A percentile compares a stretch with the other conserved stretches of the same genome.
These are phyloP conservation scores for Euclidium syriacum DNA, from an alignment of 345 rosid species.

Conservation along the genomic window DNA sequence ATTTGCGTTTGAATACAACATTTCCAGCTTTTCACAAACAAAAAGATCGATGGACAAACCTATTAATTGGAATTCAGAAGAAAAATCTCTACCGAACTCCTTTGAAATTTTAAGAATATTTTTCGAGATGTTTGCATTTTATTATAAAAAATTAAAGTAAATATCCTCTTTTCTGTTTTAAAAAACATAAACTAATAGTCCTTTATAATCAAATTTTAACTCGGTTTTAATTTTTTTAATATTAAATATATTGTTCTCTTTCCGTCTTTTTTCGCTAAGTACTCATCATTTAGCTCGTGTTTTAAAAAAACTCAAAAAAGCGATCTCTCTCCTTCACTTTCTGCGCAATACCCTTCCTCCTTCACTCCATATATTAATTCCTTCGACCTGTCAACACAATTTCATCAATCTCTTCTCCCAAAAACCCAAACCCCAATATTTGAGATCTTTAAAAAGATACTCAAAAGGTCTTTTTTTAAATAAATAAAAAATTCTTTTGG, in stretches of 20 bases:
- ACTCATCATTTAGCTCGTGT: slow-evolving; percentile 28
- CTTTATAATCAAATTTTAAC: not conserved
- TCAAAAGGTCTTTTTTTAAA: not conserved
- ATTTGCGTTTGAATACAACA: not conserved
- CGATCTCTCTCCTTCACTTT: slow-evolving; percentile 13
- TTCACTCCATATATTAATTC: slow-evolving; percentile 10
- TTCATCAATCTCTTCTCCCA: slow-evolving; percentile 13
- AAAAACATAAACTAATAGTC: not conserved
- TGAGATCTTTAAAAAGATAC: not conserved
- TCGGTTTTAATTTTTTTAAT: not conserved
- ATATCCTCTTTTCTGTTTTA: no score
- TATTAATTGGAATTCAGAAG: no score
- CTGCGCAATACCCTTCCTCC: slow-evolving; percentile 13
- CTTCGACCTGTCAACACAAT: slow-evolving; percentile 6
- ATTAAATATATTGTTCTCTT: slow-evolving; percentile 1
- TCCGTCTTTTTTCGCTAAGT: slow-evolving; percentile 4
- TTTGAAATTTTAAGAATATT: not conserved
- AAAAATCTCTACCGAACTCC: not conserved
- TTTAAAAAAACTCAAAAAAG: slow-evolving; percentile 6
- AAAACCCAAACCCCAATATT: not conserved
- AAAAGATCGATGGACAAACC: not conserved
- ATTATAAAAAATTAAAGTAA: not conserved
- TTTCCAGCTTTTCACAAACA: no score
- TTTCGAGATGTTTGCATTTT: not conserved
- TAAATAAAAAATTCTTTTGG: not conserved